These are phyloP conservation scores for Crithidia brevicula DNA, from an alignment of 208 protist species.

Conservation along the genomic window DNA sequence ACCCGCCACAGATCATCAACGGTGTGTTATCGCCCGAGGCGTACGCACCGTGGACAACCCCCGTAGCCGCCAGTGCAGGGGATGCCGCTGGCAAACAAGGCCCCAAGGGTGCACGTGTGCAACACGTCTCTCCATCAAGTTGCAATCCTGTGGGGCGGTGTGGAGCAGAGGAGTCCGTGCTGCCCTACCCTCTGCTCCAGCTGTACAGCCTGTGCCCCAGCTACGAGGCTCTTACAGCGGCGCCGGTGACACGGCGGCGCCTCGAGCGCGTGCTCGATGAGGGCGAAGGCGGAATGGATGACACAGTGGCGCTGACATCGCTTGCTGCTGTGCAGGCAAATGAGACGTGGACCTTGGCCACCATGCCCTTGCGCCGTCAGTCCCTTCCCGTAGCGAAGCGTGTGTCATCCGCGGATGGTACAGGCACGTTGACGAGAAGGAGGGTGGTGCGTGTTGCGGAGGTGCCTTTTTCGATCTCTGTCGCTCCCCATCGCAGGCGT, in stretches of 20 bases:
- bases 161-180: background rate
- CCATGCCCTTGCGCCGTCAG: too few species aligned
- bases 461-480: background rate
- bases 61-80: background rate
- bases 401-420: background rate
- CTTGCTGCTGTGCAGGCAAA: background rate
- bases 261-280: background rate
- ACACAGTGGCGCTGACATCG: background rate
- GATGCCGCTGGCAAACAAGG: background rate
- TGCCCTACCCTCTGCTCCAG: conserved; percentile 31
- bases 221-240: conserved; percentile 32
- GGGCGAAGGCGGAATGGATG: background rate
- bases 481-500: background rate
- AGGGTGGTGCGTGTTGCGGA: background rate
- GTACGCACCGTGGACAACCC: conserved; percentile 4
- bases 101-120: too few species aligned
- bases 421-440: background rate
- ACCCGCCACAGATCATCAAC: conserved; percentile 20
- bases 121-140: too few species aligned
- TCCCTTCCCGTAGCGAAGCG: background rate
- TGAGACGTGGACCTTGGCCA: background rate
- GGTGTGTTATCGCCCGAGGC: conserved; percentile 15
- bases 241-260: conserved; percentile 7
- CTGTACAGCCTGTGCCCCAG: conserved; percentile 32
- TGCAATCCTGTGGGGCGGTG: too few species aligned